Evolutionary conservation across 2,329 filamentous ascomycete genomes (phyloP), one percentile per base, ranked within the genome.

Genomic region (Stachybotrys chartarum): DNA sequence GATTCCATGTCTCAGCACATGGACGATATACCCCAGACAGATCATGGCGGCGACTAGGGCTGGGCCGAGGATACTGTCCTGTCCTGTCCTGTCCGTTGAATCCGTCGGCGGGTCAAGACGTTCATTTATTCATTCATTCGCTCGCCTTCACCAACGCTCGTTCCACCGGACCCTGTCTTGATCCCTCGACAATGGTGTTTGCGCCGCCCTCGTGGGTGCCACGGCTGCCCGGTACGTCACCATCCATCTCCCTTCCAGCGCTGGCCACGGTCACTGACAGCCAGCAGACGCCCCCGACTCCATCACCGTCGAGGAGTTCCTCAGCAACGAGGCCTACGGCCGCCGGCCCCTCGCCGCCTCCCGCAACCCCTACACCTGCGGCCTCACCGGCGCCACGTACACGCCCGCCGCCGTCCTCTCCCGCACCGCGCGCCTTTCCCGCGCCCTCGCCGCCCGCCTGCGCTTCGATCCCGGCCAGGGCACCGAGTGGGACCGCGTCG

Each of bases 401-500:
- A 82, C 82, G 7, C 76, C 80, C 7, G 61, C 76, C 32, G 82
- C 93, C 61, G 79, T 90, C 49, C 80, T 79, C 52, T 77, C 85
- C 55, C 80, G 88, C 24, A 81, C 88, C 10, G 85, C 90, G 31
- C 77, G 75, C 54, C 77, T 94, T 24, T 81, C 90, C 16, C 81
- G 86, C 56, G 86, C 82, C 24, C 73, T 95, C 39, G 80, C 81
- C 46, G 85, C 88, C 66, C 83, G 89, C 59, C 79, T 94, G 57
- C 85, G 82, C 48, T 91, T 89, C 79, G 70, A 79, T 50, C 83
- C 87, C 7, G 86, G 89, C 61, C 70, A 83, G 55, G 89, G 87
- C 12, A 82, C 83, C 0, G 88, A 92, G 67, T 94, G 87, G 86
- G 89, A 94, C 64, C 91, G 91, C 69, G 87, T 92, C 30, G 75